Evolutionary conservation across 1,284 basidiomycete species (phyloP).

Genomic region (Cystobasidium pallidum): DNA sequence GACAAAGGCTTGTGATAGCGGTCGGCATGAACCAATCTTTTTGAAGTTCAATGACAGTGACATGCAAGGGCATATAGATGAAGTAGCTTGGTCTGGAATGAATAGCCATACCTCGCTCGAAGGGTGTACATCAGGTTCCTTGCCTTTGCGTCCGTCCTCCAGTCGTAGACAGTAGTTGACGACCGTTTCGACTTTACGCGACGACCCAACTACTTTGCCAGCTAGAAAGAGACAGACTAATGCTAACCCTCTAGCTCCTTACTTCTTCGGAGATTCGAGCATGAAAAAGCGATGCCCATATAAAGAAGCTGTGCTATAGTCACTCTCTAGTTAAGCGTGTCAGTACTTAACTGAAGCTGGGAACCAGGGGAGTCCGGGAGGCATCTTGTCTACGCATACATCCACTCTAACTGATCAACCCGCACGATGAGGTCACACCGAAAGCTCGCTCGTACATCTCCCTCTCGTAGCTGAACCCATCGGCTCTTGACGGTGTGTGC

Average conservation of each 20-base stretch:
- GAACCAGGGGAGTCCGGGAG: neutral
- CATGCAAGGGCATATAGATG: too few relatives aligned
- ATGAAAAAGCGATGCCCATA: slow-evolving; percentile 55
- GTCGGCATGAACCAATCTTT: too few relatives aligned
- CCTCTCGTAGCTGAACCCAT: slow-evolving; percentile 30
- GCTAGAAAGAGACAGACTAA: slow-evolving; percentile 53
- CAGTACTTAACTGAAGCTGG: neutral
- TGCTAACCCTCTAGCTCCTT: slow-evolving; percentile 45
- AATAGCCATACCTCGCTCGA: slow-evolving; percentile 41
- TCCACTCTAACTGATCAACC: slow-evolving; percentile 37
- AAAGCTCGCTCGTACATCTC: slow-evolving; percentile 37
- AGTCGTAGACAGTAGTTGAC: slow-evolving; percentile 45
- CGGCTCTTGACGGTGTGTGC: slow-evolving; percentile 35
- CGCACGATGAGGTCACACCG: slow-evolving; percentile 42
- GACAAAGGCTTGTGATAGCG: too few relatives aligned
- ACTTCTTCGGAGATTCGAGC: slow-evolving; percentile 49
- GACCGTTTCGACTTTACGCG: slow-evolving; percentile 47
- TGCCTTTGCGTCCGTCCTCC: slow-evolving; percentile 38
- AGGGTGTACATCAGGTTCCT: slow-evolving; percentile 44
- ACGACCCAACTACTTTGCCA: slow-evolving; percentile 52
- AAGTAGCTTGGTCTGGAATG: too few relatives aligned
- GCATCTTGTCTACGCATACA: slow-evolving; percentile 23
- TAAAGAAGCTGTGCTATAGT: slow-evolving; percentile 50
- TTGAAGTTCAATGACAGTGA: too few relatives aligned
- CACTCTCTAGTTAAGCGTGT: slow-evolving; percentile 43